Conservation (phyloP, 352 stramenopile genomes). For the Pythium plurisporium region DNA sequence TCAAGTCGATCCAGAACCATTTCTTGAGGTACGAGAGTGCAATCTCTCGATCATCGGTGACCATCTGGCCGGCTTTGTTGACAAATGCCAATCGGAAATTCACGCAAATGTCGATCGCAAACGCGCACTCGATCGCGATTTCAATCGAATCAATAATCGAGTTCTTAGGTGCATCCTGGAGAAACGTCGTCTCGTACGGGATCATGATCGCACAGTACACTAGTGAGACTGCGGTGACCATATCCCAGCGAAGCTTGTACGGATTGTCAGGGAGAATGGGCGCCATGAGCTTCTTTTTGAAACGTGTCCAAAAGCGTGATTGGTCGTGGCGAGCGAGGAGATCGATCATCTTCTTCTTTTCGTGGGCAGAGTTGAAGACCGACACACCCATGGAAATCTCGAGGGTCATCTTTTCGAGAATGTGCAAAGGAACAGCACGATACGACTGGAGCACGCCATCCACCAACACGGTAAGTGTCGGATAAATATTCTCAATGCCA, state of each 20-base stretch:
- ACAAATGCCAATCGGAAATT: conserved; percentile 50
- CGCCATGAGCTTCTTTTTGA: conserved; percentile 25
- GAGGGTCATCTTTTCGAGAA: conserved; percentile 59
- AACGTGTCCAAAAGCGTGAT: conserved; percentile 18
- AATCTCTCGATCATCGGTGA: conserved; percentile 24
- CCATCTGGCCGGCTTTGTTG: conserved; percentile 30
- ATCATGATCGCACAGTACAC: conserved; percentile 55
- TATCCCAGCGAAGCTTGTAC: conserved; percentile 50
- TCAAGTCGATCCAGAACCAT: conserved; percentile 72
- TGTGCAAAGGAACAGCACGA: conserved; percentile 47
- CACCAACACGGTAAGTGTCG: conserved; percentile 57
- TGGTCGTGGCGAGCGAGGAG: conserved; percentile 39
- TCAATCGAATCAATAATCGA: conserved; percentile 32
- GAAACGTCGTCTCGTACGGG: conserved; percentile 62
- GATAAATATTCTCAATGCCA: conserved; percentile 65
- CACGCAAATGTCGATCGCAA: conserved; percentile 51
- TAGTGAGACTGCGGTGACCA: conserved; percentile 35
- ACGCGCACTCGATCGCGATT: conserved; percentile 37
- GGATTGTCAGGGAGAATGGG: conserved; percentile 49
- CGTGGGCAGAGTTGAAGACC: conserved; percentile 65
- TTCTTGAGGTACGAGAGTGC: conserved; percentile 46
- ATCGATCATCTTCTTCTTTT: conserved; percentile 68
- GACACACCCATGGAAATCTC: conserved; percentile 74
- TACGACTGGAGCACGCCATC: conserved; percentile 61
- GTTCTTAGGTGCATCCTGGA: conserved; percentile 22